Evolutionary conservation across 257 asterid genomes (phyloP).

Genomic region (Rhazya stricta): DNA sequence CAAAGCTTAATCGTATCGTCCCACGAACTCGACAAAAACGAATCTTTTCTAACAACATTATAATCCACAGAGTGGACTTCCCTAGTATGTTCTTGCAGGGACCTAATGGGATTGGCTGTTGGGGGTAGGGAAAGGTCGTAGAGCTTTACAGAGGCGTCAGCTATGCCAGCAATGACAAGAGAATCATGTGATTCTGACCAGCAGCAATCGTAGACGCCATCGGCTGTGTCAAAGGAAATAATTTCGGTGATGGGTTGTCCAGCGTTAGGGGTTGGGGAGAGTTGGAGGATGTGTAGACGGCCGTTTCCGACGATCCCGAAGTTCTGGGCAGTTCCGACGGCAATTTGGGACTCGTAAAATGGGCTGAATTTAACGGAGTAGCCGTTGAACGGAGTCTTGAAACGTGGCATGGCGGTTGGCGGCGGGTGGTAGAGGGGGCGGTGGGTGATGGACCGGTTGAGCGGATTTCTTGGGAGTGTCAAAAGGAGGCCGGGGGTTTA

Average conservation of each 20-base stretch:
- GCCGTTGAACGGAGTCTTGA: slow-evolving; percentile 81
- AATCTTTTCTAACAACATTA: slow-evolving; percentile 77
- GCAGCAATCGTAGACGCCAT: slow-evolving; percentile 88
- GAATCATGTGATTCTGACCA: slow-evolving; percentile 99
- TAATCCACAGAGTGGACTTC: slow-evolving; percentile 90
- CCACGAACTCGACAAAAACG: slow-evolving; percentile 91
- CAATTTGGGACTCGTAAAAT: slow-evolving; percentile 72
- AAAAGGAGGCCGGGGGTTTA: not conserved
- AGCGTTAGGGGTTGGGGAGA: slow-evolving; percentile 40
- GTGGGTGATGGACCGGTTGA: not conserved
- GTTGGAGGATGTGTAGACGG: slow-evolving; percentile 83
- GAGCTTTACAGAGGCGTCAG: slow-evolving; percentile 88
- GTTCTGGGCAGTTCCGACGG: slow-evolving; percentile 91
- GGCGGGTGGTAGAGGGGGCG: not conserved
- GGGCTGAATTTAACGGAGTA: slow-evolving; percentile 97
- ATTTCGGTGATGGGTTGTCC: slow-evolving; percentile 47
- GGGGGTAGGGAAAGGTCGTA: slow-evolving; percentile 78
- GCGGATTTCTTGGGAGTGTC: not conserved
- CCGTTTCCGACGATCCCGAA: slow-evolving; percentile 98
- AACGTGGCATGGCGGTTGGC: slow-evolving; percentile 56
- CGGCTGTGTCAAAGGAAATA: slow-evolving; percentile 86
- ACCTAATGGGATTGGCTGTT: slow-evolving; percentile 76
- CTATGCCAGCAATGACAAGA: slow-evolving; percentile 72
- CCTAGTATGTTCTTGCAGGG: slow-evolving; percentile 86
- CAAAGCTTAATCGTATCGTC: slow-evolving; percentile 87